phyloP scores from a whole-genome alignment of 2,329 filamentous ascomycete genomes.

The Trichoderma pleuroti region DNA sequence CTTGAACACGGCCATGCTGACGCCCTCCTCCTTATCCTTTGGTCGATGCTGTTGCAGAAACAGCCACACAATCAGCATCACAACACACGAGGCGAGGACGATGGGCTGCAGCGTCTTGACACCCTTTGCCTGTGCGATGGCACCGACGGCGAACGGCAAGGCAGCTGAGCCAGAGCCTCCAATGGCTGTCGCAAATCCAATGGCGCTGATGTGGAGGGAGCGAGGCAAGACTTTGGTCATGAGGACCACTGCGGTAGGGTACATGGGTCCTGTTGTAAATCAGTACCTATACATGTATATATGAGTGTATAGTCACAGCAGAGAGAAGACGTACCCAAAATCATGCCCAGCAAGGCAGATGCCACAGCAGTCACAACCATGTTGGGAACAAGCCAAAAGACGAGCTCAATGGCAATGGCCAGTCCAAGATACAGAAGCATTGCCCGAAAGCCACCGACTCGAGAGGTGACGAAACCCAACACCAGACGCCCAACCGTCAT shows the following conservation, averaged over 20 bases:
- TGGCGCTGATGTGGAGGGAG: conserved; percentile 72
- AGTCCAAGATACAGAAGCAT: conserved; percentile 61
- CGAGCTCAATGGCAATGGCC: conserved; percentile 62
- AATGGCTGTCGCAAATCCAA: conserved; percentile 76
- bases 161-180: conserved; percentile 69
- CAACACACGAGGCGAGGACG: background rate
- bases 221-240: conserved; percentile 70
- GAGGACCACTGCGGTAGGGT: conserved; percentile 70
- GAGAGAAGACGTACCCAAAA: background rate
- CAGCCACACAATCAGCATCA: conserved; percentile 1
- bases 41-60: conserved; percentile 7
- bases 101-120: conserved; percentile 46
- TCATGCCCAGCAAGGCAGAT: conserved; percentile 54
- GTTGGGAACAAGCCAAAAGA: conserved; percentile 79
- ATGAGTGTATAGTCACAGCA: background rate
- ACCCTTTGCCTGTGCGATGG: conserved; percentile 57
- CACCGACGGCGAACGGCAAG: conserved; percentile 64
- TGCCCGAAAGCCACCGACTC: conserved; percentile 65
- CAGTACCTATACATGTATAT: background rate
- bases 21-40: background rate
- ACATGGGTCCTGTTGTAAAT: conserved; percentile 67
- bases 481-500: conserved; percentile 68
- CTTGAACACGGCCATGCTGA: background rate
- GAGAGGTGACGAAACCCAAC: conserved; percentile 67
- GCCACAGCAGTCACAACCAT: conserved; percentile 73